Percentiles rank a stretch among this genome's conserved stretches.
phyloP scores from a whole-genome alignment of 306 rosid species.

The Prinsepia uniflora region DNA sequence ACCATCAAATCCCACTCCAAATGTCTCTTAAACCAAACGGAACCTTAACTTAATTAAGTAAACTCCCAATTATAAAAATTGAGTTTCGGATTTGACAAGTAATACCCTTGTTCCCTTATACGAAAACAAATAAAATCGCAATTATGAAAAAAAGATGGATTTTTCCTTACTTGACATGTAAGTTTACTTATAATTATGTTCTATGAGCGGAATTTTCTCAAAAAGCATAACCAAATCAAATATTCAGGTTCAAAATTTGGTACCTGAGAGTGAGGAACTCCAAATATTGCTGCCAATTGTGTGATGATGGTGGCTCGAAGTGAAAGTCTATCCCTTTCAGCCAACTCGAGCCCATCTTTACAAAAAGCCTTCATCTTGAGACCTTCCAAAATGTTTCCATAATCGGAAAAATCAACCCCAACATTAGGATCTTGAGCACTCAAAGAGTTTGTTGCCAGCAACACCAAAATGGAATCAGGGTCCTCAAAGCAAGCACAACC shows the following conservation, averaged over 20 bases:
- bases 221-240: neutral
- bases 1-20: no score
- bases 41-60: no score
- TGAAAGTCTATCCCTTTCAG: conserved; percentile 4
- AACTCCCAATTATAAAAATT: no score
- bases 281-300: conserved; percentile 39
- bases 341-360: conserved; percentile 1
- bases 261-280: conserved; percentile 37
- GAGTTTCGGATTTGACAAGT: no score
- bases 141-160: neutral
- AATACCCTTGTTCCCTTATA: no score
- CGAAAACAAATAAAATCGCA: no score
- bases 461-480: conserved; percentile 34
- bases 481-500: conserved; percentile 48
- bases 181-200: no score
- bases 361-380: conserved; percentile 25
- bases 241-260: neutral
- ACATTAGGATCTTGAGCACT: neutral
- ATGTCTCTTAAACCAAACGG: no score
- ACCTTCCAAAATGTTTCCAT: conserved; percentile 29
- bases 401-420: conserved; percentile 13
- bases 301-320: conserved; percentile 29
- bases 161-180: no score
- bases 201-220: neutral
- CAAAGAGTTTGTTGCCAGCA: conserved; percentile 15